These are phyloP conservation scores for Takakia lepidozioides DNA, from an alignment of 225 moss, liverwort and hornwort genomes.

Conservation along the genomic window DNA sequence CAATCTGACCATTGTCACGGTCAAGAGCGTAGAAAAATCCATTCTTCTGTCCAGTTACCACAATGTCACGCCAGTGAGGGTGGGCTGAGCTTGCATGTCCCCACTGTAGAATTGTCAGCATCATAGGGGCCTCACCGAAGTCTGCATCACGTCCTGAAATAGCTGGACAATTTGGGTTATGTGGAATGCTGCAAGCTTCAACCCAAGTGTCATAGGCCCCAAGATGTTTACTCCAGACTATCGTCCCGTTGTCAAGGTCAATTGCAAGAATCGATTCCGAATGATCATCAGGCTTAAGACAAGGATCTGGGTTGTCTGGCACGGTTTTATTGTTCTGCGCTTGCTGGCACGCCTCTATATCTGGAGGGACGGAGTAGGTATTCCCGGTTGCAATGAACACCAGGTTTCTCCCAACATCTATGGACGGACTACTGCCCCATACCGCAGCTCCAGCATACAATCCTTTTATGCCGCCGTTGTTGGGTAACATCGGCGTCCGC, in stretches of 20 bases:
- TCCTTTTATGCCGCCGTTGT: constrained; percentile 12
- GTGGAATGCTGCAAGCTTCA: constrained; percentile 8
- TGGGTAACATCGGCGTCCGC: constrained; percentile 13
- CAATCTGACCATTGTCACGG: constrained; percentile 5
- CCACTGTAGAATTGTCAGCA: constrained; percentile 6
- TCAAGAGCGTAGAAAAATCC: constrained; percentile 14
- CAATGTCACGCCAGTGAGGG: constrained; percentile 9
- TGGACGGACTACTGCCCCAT: constrained; percentile 22
- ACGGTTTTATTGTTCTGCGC: constrained; percentile 8
- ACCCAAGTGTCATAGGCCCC: constrained; percentile 20
- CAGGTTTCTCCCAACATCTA: constrained; percentile 7
- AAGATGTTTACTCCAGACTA: constrained; percentile 11
- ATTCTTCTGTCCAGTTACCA: constrained; percentile 14
- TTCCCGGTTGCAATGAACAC: constrained; percentile 23
- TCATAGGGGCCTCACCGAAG: constrained; percentile 28
- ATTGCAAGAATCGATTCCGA: constrained; percentile 13
- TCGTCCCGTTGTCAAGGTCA: constrained; percentile 8
- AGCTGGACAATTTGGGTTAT: constrained; percentile 9
- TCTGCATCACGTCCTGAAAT: constrained; percentile 20
- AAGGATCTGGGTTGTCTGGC: constrained; percentile 12
- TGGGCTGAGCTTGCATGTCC: not conserved
- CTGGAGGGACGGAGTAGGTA: constrained; percentile 14
- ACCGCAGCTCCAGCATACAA: constrained; percentile 14
- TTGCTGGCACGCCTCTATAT: constrained; percentile 10
- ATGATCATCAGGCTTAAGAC: constrained; percentile 11